Evolutionary conservation across 108 stramenopile genomes (phyloP).

Genomic region (Nitzschia inconspicua): DNA sequence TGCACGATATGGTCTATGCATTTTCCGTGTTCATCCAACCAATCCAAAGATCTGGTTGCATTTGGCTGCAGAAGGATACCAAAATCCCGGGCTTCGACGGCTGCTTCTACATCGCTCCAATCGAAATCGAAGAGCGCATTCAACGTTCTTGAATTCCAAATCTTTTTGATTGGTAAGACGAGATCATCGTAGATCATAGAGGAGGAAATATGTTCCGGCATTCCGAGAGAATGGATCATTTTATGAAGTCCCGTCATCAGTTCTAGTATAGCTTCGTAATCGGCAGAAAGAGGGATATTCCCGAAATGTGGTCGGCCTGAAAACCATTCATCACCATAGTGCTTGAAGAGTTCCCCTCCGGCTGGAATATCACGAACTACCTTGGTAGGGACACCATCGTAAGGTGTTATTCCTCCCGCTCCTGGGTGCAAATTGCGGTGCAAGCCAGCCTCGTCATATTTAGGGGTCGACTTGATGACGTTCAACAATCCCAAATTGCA

Average conservation of each 20-base stretch:
- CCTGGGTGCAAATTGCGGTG: conserved; percentile 8
- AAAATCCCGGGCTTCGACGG: neutral
- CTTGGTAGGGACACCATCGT: neutral
- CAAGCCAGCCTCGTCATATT: neutral
- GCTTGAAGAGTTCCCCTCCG: conserved; percentile 19
- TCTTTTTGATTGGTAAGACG: neutral
- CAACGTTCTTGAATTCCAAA: conserved; percentile 10
- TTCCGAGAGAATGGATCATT: too few species aligned
- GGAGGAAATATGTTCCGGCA: too few species aligned
- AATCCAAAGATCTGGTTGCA: conserved; percentile 34
- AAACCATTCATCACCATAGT: conserved; percentile 5
- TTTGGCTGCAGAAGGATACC: conserved; percentile 6
- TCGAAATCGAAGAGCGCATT: conserved; percentile 16
- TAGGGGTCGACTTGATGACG: conserved; percentile 15
- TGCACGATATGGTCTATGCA: conserved; percentile 24
- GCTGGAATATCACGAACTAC: conserved; percentile 9
- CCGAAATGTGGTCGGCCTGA: neutral
- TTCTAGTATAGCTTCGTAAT: neutral
- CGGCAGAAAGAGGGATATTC: neutral
- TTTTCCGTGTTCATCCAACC: conserved; percentile 47
- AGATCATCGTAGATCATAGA: neutral
- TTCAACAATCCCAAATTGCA: conserved; percentile 33
- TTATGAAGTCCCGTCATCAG: too few species aligned
- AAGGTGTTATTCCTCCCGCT: conserved; percentile 13
- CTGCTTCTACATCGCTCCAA: neutral